These are phyloP conservation scores for Aeminium ludgeri DNA, from an alignment of 495 filamentous ascomycete species.

Conservation along the genomic window DNA sequence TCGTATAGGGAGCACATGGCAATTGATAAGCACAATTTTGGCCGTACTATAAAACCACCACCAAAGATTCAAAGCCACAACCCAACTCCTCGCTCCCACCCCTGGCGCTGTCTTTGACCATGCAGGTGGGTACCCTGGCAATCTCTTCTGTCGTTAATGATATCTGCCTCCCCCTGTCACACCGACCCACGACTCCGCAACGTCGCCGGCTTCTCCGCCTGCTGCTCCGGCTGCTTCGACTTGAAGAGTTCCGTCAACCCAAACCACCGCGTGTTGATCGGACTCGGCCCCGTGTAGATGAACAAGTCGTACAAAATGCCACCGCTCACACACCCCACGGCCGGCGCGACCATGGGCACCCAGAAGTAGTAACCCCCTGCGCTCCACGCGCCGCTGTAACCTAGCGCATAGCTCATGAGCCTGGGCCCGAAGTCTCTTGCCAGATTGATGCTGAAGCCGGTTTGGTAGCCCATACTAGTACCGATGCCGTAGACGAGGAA, in stretches of 20 bases:
- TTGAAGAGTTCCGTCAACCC: conserved; percentile 8
- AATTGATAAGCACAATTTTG: no score
- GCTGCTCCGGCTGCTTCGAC: conserved; percentile 4
- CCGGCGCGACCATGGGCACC: conserved; percentile 19
- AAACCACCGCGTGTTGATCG: conserved; percentile 19
- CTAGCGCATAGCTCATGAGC: conserved; percentile 41
- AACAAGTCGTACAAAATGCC: conserved; percentile 19
- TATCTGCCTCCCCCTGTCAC: neutral
- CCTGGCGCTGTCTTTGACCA: no score
- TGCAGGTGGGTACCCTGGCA: no score
- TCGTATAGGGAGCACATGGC: no score
- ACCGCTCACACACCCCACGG: conserved; percentile 16
- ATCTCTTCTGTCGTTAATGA: neutral
- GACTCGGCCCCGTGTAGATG: conserved; percentile 15
- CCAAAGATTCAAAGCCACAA: no score
- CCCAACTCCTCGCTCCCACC: no score
- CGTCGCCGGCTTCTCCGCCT: neutral
- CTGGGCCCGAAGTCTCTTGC: conserved; percentile 51
- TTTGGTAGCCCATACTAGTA: conserved; percentile 53
- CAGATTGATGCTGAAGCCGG: conserved; percentile 51
- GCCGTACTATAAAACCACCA: no score
- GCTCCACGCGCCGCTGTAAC: conserved; percentile 46
- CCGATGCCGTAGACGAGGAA: conserved; percentile 53
- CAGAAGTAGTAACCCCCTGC: conserved; percentile 41
- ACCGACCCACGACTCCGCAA: conserved; percentile 7